Evolutionary conservation across 2,329 filamentous ascomycete genomes (phyloP).

Genomic region (Monosporascus sp.): DNA sequence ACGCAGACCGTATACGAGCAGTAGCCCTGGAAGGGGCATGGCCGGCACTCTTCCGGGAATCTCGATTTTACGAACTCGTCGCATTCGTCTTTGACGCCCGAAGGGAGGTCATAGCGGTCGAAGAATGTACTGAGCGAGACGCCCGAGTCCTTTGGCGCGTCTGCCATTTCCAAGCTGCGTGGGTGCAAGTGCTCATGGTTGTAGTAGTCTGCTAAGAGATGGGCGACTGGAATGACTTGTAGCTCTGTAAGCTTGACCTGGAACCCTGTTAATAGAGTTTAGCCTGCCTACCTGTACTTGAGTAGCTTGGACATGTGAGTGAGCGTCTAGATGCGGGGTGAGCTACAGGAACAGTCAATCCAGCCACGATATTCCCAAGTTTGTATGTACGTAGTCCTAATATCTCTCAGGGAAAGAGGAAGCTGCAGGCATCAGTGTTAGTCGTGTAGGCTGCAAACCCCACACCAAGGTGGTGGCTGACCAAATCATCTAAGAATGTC

Average conservation of each 20-base stretch:
- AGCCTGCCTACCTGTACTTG: neutral
- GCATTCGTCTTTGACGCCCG: constrained; percentile 21
- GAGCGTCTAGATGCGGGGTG: constrained; percentile 13
- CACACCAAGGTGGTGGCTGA: neutral
- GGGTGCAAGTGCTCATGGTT: neutral
- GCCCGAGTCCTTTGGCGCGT: constrained; percentile 19
- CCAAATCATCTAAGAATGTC: neutral
- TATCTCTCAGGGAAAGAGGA: neutral
- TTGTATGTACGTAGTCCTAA: neutral
- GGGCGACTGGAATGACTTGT: neutral
- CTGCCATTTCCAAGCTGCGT: constrained; percentile 11
- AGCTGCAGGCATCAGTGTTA: no score
- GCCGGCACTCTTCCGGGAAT: constrained; percentile 28
- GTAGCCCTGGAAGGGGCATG: constrained; percentile 40
- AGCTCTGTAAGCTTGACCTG: neutral
- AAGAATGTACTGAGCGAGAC: constrained; percentile 22
- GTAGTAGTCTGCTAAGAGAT: no score
- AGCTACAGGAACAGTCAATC: neutral
- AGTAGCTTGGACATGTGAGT: constrained; percentile 7
- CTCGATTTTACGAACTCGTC: constrained; percentile 27
- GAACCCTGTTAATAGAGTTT: neutral
- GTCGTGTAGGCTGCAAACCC: neutral
- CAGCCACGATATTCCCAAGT: neutral
- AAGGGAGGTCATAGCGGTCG: constrained; percentile 22
- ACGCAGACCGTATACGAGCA: constrained; percentile 47